Evolutionary conservation across 768 basidiomycete genomes (phyloP).

Genomic region (Cubamyces lactineus): DNA sequence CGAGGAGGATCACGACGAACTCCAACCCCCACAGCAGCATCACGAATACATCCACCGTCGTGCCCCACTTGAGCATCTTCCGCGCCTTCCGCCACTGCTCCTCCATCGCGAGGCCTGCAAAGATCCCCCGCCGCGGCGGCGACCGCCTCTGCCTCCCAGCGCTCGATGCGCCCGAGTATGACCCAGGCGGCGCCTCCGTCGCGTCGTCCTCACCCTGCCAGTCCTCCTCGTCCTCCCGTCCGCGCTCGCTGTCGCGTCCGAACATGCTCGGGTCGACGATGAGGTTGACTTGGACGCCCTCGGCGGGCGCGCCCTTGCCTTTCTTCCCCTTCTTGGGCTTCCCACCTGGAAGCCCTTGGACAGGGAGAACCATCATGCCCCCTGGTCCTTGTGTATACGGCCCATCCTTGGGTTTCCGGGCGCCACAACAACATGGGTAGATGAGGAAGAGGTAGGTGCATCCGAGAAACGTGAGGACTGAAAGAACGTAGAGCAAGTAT

Average conservation of each 20-base stretch:
- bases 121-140: conserved; percentile 51
- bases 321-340: conserved; percentile 47
- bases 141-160: conserved; percentile 38
- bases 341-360: conserved; percentile 52
- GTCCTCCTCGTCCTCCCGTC: conserved; percentile 44
- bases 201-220: conserved; percentile 43
- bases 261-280: conserved; percentile 72
- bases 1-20: conserved; percentile 63
- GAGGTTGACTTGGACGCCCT: conserved; percentile 70
- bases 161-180: conserved; percentile 23
- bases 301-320: conserved; percentile 35
- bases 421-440: conserved; percentile 57
- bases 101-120: conserved; percentile 66
- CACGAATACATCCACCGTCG: conserved; percentile 51
- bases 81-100: conserved; percentile 63
- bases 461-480: conserved; percentile 53
- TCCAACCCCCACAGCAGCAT: conserved; percentile 57
- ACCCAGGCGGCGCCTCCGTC: conserved; percentile 39
- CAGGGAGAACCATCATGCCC: conserved; percentile 67
- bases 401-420: conserved; percentile 28
- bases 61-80: conserved; percentile 53
- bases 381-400: conserved; percentile 29
- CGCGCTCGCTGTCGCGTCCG: conserved; percentile 29
- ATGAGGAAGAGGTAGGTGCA: conserved; percentile 60
- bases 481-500: conserved; percentile 60